Evolutionary conservation across 495 filamentous ascomycete species (phyloP).

Genomic region (Xylaria flabelliformis): DNA sequence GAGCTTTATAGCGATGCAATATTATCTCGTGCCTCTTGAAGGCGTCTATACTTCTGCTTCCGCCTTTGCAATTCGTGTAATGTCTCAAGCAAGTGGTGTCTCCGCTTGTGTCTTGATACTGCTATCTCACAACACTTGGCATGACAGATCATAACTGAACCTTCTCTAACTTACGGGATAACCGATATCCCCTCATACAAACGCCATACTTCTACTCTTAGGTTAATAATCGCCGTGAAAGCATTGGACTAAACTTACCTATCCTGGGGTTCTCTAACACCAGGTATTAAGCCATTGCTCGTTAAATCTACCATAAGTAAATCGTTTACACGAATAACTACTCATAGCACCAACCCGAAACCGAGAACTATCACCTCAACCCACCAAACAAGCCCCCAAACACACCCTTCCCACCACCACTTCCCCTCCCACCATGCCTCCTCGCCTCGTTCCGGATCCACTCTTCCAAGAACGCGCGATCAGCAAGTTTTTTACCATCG

Average conservation of each 20-base stretch:
- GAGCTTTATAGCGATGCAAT: not conserved
- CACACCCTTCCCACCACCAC: slow-evolving; percentile 45
- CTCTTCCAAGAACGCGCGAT: slow-evolving; percentile 59
- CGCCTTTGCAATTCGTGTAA: not conserved
- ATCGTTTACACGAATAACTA: not conserved
- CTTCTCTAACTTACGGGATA: not conserved
- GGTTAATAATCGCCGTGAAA: not conserved
- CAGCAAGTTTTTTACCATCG: slow-evolving; percentile 59
- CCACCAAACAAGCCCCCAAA: slow-evolving; percentile 56
- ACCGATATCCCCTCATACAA: not conserved
- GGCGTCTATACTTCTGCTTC: not conserved
- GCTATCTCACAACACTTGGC: not conserved
- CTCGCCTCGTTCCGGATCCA: slow-evolving; percentile 68
- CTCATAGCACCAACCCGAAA: too few species aligned
- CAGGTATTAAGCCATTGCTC: not conserved
- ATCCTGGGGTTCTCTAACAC: not conserved
- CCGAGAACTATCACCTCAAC: slow-evolving; percentile 38
- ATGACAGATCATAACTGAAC: not conserved
- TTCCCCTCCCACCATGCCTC: slow-evolving; percentile 56
- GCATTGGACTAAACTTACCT: slow-evolving; percentile 1
- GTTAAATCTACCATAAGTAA: not conserved
- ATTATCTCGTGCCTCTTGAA: not conserved
- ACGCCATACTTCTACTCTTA: not conserved
- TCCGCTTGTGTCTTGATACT: not conserved
- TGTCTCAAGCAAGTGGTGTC: not conserved